Conservation (phyloP, 2,329 filamentous ascomycete genomes). For the Fusarium goolgardi region DNA sequence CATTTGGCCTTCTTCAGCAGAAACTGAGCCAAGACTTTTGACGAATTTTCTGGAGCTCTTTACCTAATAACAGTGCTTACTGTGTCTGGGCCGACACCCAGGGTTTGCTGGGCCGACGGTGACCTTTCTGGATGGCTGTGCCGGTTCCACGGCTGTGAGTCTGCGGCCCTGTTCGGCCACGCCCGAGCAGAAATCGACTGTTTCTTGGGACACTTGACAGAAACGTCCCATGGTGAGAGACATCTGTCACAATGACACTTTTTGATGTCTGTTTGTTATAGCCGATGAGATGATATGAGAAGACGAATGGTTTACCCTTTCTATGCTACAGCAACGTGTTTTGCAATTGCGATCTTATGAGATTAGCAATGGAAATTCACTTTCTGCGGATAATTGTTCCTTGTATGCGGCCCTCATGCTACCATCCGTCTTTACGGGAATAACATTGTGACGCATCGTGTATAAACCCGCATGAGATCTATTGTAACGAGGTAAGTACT, state of each 20-base stretch:
- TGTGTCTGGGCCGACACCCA: conserved; percentile 21
- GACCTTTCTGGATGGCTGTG: conserved; percentile 36
- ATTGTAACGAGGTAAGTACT: background rate
- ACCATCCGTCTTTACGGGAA: conserved; percentile 13
- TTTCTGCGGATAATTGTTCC: background rate
- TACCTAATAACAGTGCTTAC: conserved; percentile 30
- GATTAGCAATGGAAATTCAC: conserved; percentile 21
- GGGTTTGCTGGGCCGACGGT: conserved; percentile 31
- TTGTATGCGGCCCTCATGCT: conserved; percentile 5
- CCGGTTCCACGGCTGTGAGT: background rate
- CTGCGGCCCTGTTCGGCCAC: conserved; percentile 39
- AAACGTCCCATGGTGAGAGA: conserved; percentile 36
- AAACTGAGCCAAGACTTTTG: conserved; percentile 19
- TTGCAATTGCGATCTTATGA: conserved; percentile 7
- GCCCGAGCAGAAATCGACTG: conserved; percentile 44
- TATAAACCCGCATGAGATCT: background rate
- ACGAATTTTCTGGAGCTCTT: conserved; percentile 4
- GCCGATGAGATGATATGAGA: conserved; percentile 33
- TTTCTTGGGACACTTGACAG: conserved; percentile 32
- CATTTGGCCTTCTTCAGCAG: conserved; percentile 20
- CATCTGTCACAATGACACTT: conserved; percentile 37
- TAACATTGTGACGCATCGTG: background rate
- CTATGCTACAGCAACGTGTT: conserved; percentile 6
- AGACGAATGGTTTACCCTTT: background rate
- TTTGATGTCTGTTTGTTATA: conserved; percentile 5